Evolutionary conservation across 1,284 basidiomycete genomes (phyloP).

Genomic region (Ceratobasidium sp.): DNA sequence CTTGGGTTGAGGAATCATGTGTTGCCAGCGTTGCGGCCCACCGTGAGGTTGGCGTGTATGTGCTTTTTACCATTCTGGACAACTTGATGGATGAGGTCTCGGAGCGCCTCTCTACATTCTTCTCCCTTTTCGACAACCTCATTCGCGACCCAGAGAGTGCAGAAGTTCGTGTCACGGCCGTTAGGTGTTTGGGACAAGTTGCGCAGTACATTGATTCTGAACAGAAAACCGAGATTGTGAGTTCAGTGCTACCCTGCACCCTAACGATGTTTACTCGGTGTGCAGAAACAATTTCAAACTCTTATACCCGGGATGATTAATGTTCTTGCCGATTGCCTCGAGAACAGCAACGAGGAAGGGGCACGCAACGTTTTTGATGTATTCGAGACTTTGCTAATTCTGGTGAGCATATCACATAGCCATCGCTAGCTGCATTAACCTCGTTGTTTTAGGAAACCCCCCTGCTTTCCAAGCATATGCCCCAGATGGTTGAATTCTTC

Average conservation of each 20-base stretch:
- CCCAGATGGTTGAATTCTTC: conserved; percentile 89
- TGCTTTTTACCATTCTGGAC: conserved; percentile 91
- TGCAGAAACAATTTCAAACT: conserved; percentile 84
- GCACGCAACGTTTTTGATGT: conserved; percentile 94
- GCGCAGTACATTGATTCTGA: conserved; percentile 92
- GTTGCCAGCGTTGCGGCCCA: conserved; percentile 72
- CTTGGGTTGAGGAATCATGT: conserved; percentile 85
- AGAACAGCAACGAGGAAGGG: conserved; percentile 78
- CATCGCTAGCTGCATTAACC: conserved; percentile 31
- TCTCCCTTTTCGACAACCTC: conserved; percentile 82
- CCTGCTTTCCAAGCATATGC: conserved; percentile 86
- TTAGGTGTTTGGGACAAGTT: conserved; percentile 85
- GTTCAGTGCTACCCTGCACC: conserved; percentile 49
- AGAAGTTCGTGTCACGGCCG: conserved; percentile 91
- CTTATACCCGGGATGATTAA: conserved; percentile 90
- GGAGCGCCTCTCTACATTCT: conserved; percentile 77
- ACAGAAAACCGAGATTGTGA: conserved; percentile 85
- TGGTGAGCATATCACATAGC: conserved; percentile 60
- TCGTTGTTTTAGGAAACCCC: conserved; percentile 76
- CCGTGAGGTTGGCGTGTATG: conserved; percentile 90
- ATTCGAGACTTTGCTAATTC: conserved; percentile 92
- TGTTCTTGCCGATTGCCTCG: conserved; percentile 89
- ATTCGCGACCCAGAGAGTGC: conserved; percentile 86
- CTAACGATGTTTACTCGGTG: neutral
- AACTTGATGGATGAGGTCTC: conserved; percentile 89